Evolutionary conservation across 306 rosid genomes (phyloP).

Genomic region (Luffa aegyptiaca): DNA sequence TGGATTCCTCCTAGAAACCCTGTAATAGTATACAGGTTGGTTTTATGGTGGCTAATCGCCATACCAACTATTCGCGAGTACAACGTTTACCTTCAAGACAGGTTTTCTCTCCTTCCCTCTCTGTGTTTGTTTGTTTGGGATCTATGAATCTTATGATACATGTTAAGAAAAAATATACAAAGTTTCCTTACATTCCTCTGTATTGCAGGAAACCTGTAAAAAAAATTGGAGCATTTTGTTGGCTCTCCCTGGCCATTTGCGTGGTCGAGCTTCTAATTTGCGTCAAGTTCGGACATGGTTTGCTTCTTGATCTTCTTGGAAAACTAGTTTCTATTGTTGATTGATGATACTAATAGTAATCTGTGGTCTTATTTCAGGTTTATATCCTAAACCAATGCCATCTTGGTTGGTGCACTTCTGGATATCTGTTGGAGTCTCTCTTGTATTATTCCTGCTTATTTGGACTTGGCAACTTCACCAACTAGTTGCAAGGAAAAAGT

Average conservation of each 20-base stretch:
- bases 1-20: constrained; percentile 98
- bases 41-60: constrained; percentile 14
- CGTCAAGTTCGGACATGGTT: constrained; percentile 93
- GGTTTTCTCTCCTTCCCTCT: constrained; percentile 36
- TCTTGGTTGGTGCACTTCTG: constrained; percentile 66
- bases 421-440: constrained; percentile 44
- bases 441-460: constrained; percentile 40
- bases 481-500: constrained; percentile 40
- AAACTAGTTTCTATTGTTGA: neutral
- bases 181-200: neutral
- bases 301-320: constrained; percentile 4
- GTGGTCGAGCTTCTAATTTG: constrained; percentile 92
- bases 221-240: constrained; percentile 96
- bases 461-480: constrained; percentile 83
- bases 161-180: neutral
- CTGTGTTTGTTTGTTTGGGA: neutral
- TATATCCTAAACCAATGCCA: constrained; percentile 89
- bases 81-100: constrained; percentile 93
- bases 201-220: constrained; percentile 67
- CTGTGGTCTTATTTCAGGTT: constrained; percentile 32
- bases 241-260: constrained; percentile 96
- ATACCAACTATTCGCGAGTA: constrained; percentile 68
- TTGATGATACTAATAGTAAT: neutral
- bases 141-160: neutral
- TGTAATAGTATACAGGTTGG: constrained; percentile 21